Conservation (phyloP, 441 rosid genomes). For the Cnidoscolus chayamansa region DNA sequence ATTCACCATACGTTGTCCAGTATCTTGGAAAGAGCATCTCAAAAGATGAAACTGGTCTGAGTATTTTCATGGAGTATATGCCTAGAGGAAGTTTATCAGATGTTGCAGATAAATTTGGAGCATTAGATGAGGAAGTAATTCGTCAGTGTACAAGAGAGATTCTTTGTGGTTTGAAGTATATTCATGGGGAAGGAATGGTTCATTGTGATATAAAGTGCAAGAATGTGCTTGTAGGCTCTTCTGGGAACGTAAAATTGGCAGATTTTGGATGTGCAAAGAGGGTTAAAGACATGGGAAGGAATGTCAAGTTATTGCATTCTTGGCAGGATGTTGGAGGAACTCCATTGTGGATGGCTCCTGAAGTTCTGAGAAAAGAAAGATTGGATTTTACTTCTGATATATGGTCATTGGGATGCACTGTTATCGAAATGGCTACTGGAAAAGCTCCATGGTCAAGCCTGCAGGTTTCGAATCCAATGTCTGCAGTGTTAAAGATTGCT, state of each 20-base stretch:
- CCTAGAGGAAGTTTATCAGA: conserved; percentile 36
- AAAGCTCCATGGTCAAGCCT: conserved; percentile 17
- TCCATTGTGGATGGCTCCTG: conserved; percentile 45
- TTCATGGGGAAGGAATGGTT: conserved; percentile 34
- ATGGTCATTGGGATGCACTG: conserved; percentile 40
- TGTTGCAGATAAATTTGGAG: conserved; percentile 28
- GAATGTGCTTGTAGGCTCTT: conserved; percentile 29
- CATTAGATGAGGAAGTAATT: conserved; percentile 30
- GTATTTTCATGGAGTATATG: conserved; percentile 41
- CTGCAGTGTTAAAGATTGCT: conserved; percentile 31
- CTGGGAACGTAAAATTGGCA: conserved; percentile 32
- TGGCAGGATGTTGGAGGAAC: conserved; percentile 29
- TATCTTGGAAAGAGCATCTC: conserved; percentile 22
- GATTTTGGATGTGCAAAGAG: conserved; percentile 39
- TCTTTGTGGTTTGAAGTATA: conserved; percentile 31
- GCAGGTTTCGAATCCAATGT: conserved; percentile 17
- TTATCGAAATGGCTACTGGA: background rate
- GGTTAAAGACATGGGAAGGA: conserved; percentile 6
- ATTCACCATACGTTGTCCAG: conserved; percentile 31
- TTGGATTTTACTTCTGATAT: conserved; percentile 33
- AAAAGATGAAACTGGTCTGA: conserved; percentile 11
- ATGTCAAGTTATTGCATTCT: background rate
- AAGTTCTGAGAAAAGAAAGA: conserved; percentile 34
- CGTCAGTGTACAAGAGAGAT: conserved; percentile 29
- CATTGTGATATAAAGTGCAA: conserved; percentile 41